Evolutionary conservation across 768 basidiomycete species (phyloP).

Genomic region (Kwoniella dendrophila): DNA sequence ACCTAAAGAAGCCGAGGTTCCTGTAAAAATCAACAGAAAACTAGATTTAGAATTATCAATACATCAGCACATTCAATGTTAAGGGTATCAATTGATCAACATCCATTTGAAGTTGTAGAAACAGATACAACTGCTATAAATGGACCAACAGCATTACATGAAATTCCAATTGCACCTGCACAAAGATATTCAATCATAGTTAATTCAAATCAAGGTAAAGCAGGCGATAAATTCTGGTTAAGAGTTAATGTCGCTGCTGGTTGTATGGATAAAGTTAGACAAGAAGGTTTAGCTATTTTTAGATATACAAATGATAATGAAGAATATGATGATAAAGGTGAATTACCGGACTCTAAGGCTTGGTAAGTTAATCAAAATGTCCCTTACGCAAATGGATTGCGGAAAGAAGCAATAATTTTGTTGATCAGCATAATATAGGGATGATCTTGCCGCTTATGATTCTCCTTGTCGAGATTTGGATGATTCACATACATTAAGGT

Average conservation of each 20-base stretch:
- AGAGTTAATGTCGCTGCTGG: conserved; percentile 20
- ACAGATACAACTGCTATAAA: conserved; percentile 36
- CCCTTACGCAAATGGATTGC: not conserved
- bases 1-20: conserved; percentile 24
- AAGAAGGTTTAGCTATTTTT: conserved; percentile 22
- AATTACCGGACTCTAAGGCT: conserved; percentile 17
- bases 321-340: not conserved
- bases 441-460: conserved; percentile 24
- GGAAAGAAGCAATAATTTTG: not conserved
- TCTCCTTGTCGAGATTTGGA: conserved; percentile 29
- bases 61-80: conserved; percentile 18
- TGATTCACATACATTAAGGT: conserved; percentile 24
- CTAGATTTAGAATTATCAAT: conserved; percentile 38
- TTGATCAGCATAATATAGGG: conserved; percentile 15
- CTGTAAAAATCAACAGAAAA: conserved; percentile 20
- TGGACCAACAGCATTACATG: conserved; percentile 26
- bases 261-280: conserved; percentile 16
- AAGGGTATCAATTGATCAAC: conserved; percentile 32
- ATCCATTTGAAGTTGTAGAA: conserved; percentile 29
- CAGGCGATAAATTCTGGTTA: conserved; percentile 34
- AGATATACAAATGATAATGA: conserved; percentile 27
- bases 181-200: conserved; percentile 43
- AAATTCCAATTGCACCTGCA: conserved; percentile 28
- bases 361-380: conserved; percentile 23
- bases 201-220: conserved; percentile 26